Percentiles rank a stretch among this genome's conserved stretches.
phyloP scores from a whole-genome alignment of 2,329 filamentous ascomycete species.

The Stagonosporopsis chrysanthemi region DNA sequence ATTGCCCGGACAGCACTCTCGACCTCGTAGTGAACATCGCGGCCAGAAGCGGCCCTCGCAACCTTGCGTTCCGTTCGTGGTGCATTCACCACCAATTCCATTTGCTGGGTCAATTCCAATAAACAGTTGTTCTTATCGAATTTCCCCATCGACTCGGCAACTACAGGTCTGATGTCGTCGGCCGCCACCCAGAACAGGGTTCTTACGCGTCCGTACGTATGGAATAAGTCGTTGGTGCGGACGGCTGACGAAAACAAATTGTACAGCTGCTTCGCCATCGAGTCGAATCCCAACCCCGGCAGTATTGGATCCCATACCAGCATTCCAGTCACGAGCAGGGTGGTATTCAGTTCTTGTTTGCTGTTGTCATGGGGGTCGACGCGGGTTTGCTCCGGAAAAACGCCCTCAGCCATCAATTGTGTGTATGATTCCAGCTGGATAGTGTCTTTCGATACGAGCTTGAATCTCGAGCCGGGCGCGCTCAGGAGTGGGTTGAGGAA shows the following conservation, averaged over 20 bases:
- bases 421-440: constrained; percentile 52
- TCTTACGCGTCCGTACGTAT: constrained; percentile 79
- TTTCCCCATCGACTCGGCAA: constrained; percentile 65
- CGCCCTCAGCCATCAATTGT: constrained; percentile 59
- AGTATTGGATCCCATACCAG: constrained; percentile 51
- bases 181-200: constrained; percentile 77
- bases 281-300: constrained; percentile 60
- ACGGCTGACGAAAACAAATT: constrained; percentile 69
- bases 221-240: constrained; percentile 67
- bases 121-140: constrained; percentile 67
- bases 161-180: constrained; percentile 63
- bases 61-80: constrained; percentile 15
- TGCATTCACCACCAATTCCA: constrained; percentile 50
- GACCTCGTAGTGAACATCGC: constrained; percentile 42
- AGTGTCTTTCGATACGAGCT: constrained; percentile 48
- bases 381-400: constrained; percentile 64
- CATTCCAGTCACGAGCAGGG: constrained; percentile 66
- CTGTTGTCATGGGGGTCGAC: constrained; percentile 50
- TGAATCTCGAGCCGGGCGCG: constrained; percentile 56
- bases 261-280: constrained; percentile 65
- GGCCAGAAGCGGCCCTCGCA: constrained; percentile 27
- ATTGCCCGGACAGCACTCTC: constrained; percentile 38
- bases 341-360: constrained; percentile 68
- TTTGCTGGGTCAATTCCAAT: constrained; percentile 67
- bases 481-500: constrained; percentile 63